Evolutionary conservation across 208 protist species (phyloP), one percentile per base, ranked within the genome.

Genomic region (Trypanosoma melophagium): DNA sequence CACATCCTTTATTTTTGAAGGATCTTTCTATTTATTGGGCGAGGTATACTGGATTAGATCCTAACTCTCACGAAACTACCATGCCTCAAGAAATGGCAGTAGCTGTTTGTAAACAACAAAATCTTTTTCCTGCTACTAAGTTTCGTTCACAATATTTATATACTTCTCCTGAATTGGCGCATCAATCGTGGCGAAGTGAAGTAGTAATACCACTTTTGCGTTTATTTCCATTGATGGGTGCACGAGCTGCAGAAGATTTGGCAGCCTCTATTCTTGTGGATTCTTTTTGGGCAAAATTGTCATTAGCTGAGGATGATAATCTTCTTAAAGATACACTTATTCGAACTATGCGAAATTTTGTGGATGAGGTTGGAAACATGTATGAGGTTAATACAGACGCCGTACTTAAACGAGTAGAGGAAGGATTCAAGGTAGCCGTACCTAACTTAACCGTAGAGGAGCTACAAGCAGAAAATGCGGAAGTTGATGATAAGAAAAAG

Each of bases 1-100:
- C 86, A 19, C 61, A 88, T 70, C 83, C 91, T 24, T 69, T 72
- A 17, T 96, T 93, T 74, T 80, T 96, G 17, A 67, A 76, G 35
- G 57, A 66, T 49, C 76, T 72, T 25, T 96, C 91, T 31, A 81
- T 84, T 53, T 96, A 96, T 73, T 96, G 91, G 91, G 87, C 91
- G 0, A 77, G 79, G 12, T 73, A 93, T 66, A 80, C 66, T 54
- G 87, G 86, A 21, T 69, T 96, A 25, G 77, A 93, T 61, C 50
- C 73, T 17, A 59, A 65, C 19, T 56, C 77, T 50, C 50, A 77
- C 0, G 64, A 77, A 24, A 67, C 75, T 14, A 76, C 75, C 13
- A 94, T 96, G 86, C 83, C 91, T 10, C 60, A 47, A 16, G 85
- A 91, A 40, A 41, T 96, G 13, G 86, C 91, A 3, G 25, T 61